Evolutionary conservation across 371 early-diverging fungal species (phyloP), one percentile per base, ranked within the genome.

Genomic region (Mucor plumbeus): DNA sequence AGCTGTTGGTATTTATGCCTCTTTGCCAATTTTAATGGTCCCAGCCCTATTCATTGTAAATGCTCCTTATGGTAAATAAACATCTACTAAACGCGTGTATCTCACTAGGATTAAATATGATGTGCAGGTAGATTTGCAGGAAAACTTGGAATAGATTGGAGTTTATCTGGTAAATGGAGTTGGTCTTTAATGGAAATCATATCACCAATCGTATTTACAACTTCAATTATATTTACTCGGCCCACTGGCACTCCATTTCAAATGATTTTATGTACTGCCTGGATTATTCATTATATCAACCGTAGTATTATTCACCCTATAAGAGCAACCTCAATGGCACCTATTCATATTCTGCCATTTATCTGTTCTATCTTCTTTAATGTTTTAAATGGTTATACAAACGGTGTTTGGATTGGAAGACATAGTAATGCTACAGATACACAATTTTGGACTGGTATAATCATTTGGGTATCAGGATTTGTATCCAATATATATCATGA

Each of bases 201-300:
- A 3, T 79, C 84, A 1, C 81, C 82, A 7, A 44, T 77, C 19
- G 40, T 69, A n/a, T 80, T 73, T 59, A 19, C 57, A 1, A 17
- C 63, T 8, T 67, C 74, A 14, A 58, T 79, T 55, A 17, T 67
- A 6, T 44, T 70, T 0, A 55, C 65, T 0, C 55, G 54, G 48
- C 74, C 64, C 11, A 67, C 59, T 5, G 76, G 73, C 67, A 67
- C 70, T 1, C 64, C 66, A 0, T 68, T 71, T 10, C 81, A 84
- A 50, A 53, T 43, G 11, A 35, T 80, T 3, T 65, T 78, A 14
- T 59, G 66, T 0, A 33, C 59, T 11, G 61, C 87, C 17, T 91
- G 87, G 89, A 21, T 84, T 5, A 54, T 67, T 6, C 91, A 91
- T 69, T 91, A 91, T 61, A 40, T 71, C 13, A 82, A 91, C 53